phyloP scores from a whole-genome alignment of 352 stramenopile species.

The Phytopythium sindhum region DNA sequence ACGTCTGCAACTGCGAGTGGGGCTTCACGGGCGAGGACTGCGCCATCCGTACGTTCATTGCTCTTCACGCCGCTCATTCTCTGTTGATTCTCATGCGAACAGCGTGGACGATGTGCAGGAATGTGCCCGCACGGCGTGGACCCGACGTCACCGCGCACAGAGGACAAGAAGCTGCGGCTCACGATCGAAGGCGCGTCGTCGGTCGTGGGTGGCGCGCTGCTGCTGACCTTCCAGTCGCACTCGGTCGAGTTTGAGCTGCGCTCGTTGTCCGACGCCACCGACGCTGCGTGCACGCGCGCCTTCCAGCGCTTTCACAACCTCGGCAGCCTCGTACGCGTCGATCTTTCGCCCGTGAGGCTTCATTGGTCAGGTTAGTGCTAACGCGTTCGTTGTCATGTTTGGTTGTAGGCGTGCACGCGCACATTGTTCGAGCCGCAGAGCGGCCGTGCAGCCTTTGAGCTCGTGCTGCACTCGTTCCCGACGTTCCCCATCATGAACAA shows the following conservation, averaged over 20 bases:
- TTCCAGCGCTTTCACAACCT: conserved; percentile 76
- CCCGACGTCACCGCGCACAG: conserved; percentile 29
- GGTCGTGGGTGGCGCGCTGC: conserved; percentile 36
- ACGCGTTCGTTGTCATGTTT: background rate
- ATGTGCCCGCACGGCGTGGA: conserved; percentile 73
- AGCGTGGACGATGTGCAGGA: conserved; percentile 21
- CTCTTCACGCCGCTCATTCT: background rate
- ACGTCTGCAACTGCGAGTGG: conserved; percentile 82
- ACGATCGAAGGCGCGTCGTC: conserved; percentile 19
- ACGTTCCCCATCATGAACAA: conserved; percentile 81
- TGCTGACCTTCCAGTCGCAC: conserved; percentile 66
- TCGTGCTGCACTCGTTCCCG: conserved; percentile 63
- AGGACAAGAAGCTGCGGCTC: conserved; percentile 55
- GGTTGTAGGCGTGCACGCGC: conserved; percentile 30
- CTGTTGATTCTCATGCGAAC: conserved; percentile 1
- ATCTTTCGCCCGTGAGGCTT: background rate
- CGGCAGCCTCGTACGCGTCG: conserved; percentile 35
- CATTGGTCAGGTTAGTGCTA: background rate
- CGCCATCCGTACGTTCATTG: conserved; percentile 37
- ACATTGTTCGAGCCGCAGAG: conserved; percentile 29
- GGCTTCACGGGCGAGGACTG: conserved; percentile 61
- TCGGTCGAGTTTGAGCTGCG: conserved; percentile 58
- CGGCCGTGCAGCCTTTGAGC: conserved; percentile 33
- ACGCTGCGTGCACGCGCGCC: conserved; percentile 48
- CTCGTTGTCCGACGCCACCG: conserved; percentile 44